Evolutionary conservation across 1,284 basidiomycete species (phyloP), one percentile per base, ranked within the genome.

Genomic region (Apiotrichum gamsii): DNA sequence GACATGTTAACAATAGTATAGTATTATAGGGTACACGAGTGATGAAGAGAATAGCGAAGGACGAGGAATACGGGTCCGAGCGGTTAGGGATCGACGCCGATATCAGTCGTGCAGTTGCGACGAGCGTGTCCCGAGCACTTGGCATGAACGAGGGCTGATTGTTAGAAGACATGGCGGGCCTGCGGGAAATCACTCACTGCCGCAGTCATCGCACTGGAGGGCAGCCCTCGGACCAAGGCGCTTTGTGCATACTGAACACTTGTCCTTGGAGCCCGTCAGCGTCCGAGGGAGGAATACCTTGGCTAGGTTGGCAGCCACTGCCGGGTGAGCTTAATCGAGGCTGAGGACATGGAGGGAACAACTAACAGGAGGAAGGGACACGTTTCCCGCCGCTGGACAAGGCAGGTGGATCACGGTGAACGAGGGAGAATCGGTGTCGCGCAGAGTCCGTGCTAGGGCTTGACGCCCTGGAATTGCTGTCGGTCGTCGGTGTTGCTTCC

Each of bases 151-250:
- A 45, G 29, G 14, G 39, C 43, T 45, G 36, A 4, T 10, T 9
- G 8, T 28, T n/a, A n/a, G n/a, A n/a, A n/a, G n/a, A n/a, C n/a
- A n/a, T n/a, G n/a, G n/a, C n/a, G n/a, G n/a, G n/a, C n/a, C n/a
- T n/a, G n/a, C n/a, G n/a, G n/a, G n/a, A n/a, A n/a, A n/a, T n/a
- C n/a, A 44, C 48, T 41, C 9, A 49, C 48, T 24, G 16, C 48
- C 48, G 18, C 48, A 49, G 21, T 49, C 38, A 29, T 49, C 48
- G 29, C 48, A 49, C 30, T 45, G 43, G 11, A 49, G 25, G 3
- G 31, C 48, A 3, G 43, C 29, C 13, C 48, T 38, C 16, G 43
- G 29, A 10, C 38, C 48, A 4, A 49, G n/a, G 4, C 43, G 28
- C 18, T 41, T 45, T 8, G 14, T 4, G 29, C 48, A 49, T 4